These are phyloP conservation scores for Fusarium concolor DNA, from an alignment of 2,329 filamentous ascomycete species.

Conservation along the genomic window DNA sequence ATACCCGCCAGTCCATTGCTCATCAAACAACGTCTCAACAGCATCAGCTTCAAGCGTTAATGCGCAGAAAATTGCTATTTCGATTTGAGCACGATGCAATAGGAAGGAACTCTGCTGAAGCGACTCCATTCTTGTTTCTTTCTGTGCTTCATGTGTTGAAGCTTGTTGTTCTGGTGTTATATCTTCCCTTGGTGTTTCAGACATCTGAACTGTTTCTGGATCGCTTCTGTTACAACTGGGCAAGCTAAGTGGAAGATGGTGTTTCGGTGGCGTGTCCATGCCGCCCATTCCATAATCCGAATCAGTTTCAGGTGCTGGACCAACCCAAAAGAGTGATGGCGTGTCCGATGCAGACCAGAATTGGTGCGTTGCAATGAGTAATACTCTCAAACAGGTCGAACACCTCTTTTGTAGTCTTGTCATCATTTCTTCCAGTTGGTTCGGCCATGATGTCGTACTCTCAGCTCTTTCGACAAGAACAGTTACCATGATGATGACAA, in stretches of 20 bases:
- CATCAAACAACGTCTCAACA: accelerated
- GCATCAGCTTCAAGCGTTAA: not conserved
- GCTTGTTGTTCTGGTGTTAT: not conserved
- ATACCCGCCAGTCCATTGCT: accelerated
- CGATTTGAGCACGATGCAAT: accelerated
- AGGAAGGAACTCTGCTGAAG: accelerated
- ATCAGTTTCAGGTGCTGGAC: not conserved
- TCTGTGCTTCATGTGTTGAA: not conserved
- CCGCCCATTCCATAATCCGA: not conserved
- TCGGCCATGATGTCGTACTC: accelerated
- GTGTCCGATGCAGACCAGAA: not conserved
- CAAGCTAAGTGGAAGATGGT: not conserved
- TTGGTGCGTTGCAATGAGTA: not conserved
- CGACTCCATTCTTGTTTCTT: accelerated
- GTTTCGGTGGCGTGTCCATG: accelerated
- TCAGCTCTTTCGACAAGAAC: not conserved
- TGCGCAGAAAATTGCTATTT: not conserved
- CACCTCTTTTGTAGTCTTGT: not conserved
- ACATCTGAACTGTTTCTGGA: not conserved
- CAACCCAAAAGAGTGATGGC: accelerated
- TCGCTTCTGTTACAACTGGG: not conserved
- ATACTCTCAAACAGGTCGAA: accelerated
- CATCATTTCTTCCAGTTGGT: accelerated
- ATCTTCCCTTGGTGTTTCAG: not conserved
- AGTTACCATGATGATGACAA: not conserved